phyloP scores from a whole-genome alignment of 2,329 filamentous ascomycete species.

The Falciphora oryzae region DNA sequence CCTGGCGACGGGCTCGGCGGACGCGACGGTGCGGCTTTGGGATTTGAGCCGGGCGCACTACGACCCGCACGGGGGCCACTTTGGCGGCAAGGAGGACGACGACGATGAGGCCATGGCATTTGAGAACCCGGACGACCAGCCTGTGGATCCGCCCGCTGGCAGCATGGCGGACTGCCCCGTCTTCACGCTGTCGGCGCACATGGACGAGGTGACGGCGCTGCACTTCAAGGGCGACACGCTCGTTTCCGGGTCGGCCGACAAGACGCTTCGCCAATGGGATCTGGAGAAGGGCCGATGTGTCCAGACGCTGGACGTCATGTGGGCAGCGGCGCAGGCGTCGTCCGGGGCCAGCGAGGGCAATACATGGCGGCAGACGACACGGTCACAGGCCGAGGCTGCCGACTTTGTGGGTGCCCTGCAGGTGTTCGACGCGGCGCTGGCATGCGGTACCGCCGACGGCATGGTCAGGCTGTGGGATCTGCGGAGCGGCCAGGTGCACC shows the following conservation, averaged over 20 bases:
- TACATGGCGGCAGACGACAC: conserved; percentile 68
- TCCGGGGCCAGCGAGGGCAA: conserved; percentile 51
- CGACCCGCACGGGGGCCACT: conserved; percentile 56
- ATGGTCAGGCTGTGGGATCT: conserved; percentile 98
- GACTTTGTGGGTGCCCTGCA: conserved; percentile 94
- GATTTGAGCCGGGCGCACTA: conserved; percentile 87
- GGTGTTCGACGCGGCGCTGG: conserved; percentile 91
- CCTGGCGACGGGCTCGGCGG: conserved; percentile 87
- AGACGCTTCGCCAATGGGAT: conserved; percentile 97
- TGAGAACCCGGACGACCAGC: conserved; percentile 62
- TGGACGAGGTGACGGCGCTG: conserved; percentile 90
- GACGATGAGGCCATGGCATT: conserved; percentile 67
- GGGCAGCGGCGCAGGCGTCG: conserved; percentile 89
- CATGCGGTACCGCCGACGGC: conserved; percentile 93
- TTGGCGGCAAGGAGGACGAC: conserved; percentile 54
- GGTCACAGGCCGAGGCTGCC: conserved; percentile 68
- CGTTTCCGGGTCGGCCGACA: conserved; percentile 93
- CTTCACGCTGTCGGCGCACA: conserved; percentile 83
- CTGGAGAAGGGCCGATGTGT: conserved; percentile 95
- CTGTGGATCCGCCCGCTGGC: conserved; percentile 65
- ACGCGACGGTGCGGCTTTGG: conserved; percentile 92
- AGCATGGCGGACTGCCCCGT: conserved; percentile 86
- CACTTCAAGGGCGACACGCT: conserved; percentile 86
- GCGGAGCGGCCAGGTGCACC: conserved; percentile 91
- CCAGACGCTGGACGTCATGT: conserved; percentile 94